Base-by-base conservation (phyloP, 805 yeast species). In the Yarrowia sp. region DNA sequence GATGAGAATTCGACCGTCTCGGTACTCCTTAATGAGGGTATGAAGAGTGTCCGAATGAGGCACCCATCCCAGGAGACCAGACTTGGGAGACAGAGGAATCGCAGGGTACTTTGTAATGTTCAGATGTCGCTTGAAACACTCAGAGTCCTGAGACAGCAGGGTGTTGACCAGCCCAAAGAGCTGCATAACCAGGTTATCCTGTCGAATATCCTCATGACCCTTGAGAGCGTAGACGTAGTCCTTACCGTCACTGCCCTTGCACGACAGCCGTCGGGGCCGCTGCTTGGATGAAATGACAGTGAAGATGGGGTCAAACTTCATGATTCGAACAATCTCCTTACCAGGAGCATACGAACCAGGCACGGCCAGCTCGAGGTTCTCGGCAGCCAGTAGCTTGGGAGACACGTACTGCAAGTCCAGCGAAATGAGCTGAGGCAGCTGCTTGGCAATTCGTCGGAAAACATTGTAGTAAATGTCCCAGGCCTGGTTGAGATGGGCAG, bases 151-250 rank as follows among this genome's bases (percentile, higher is more conserved):
- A 5, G 87, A 83, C 68, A 95, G 81, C 56, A 96, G 79, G 0
- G 98, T 92, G 73, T 96, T 95, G 2, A 95, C 98, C 72, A 95
- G 80, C 0, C 98, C 98, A 76, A 95, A 93, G 70, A 95, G 79
- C 76, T 95, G 99, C 99, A 95, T 95, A 28, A 93, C 99, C 75
- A 96, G 81, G 71, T 91, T 90, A 77, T 95, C 99, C 74, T 95
- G 99, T 72, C 99, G 84, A 63, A 95, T 90, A 80, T 95, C 99
- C 77, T 95, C 99, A 73, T 95, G 98, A 0, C 98, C 99, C 76
- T 95, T 95, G 71, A 95, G 80, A 1, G 81, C 77, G 75, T 85
- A 96, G 70, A 84, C 89, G 73, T 96, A 92, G 41, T 88, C 90
- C 71, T 89, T 90, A 66, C 99, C 99, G 75, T 95, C 97, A 70